A percentile compares a stretch with the other conserved stretches of the same genome.
Conservation (phyloP, 345 rosid species). For the Psidium friedrichsthalianum region DNA sequence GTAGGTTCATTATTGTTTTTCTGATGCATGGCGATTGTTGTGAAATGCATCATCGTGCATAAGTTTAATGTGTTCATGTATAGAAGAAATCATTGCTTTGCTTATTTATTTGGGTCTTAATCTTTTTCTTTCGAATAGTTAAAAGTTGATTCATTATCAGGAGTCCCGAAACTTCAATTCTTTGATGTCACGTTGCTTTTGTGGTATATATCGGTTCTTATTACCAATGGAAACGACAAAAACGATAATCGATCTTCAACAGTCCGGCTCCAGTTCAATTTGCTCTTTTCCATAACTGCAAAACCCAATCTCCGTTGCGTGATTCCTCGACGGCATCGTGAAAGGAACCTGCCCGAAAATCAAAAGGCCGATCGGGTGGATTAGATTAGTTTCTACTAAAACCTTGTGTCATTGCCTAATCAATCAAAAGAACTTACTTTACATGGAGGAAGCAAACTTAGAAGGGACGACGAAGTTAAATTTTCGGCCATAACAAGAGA, state of each 20-base stretch:
- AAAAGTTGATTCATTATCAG: background rate
- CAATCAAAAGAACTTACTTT: background rate
- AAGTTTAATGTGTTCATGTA: background rate
- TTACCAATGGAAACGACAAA: background rate
- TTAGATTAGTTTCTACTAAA: background rate
- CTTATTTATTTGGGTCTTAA: background rate
- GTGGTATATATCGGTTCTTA: background rate
- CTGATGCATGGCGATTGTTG: background rate
- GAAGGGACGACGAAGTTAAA: background rate
- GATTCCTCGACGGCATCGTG: background rate
- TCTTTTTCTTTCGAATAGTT: background rate
- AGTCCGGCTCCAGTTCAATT: background rate
- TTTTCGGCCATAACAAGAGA: background rate
- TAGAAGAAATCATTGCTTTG: background rate
- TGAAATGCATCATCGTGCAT: background rate
- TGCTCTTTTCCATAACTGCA: background rate
- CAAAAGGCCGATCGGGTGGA: background rate
- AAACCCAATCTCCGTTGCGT: background rate
- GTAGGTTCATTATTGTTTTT: background rate
- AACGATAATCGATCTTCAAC: background rate
- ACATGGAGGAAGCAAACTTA: background rate
- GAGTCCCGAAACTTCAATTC: background rate
- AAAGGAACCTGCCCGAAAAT: background rate
- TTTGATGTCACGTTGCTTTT: background rate
- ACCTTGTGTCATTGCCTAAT: background rate